Conservation (phyloP, 768 basidiomycete genomes). For the Lactarius deliciosus region DNA sequence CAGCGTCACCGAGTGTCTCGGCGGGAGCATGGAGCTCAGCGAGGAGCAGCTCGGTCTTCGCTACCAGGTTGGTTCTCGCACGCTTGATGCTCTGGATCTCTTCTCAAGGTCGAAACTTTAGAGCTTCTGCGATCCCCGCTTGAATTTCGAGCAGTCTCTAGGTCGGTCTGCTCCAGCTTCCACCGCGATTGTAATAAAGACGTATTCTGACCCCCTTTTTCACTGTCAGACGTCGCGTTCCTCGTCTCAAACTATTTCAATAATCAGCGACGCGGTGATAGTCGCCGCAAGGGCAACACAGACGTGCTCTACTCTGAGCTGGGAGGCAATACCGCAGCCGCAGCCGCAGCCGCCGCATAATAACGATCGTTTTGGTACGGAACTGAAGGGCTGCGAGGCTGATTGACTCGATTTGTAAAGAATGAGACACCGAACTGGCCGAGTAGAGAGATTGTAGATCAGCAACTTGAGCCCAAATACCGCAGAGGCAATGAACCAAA, state of each 20-base stretch:
- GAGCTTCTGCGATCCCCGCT: slow-evolving; percentile 92
- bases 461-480: background rate
- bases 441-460: background rate
- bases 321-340: slow-evolving; percentile 30
- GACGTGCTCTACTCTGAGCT: slow-evolving; percentile 38
- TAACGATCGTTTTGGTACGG: background rate
- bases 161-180: slow-evolving; percentile 48
- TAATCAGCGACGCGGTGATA: slow-evolving; percentile 48
- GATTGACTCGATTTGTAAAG: background rate
- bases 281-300: slow-evolving; percentile 23
- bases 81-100: background rate
- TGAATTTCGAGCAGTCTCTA: slow-evolving; percentile 94
- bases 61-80: slow-evolving; percentile 62
- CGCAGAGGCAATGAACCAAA: background rate
- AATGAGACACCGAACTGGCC: background rate
- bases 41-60: slow-evolving; percentile 89
- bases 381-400: background rate
- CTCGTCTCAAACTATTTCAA: slow-evolving; percentile 80
- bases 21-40: slow-evolving; percentile 91
- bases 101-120: background rate
- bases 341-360: background rate
- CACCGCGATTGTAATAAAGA: background rate
- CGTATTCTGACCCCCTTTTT: background rate
- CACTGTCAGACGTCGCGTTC: slow-evolving; percentile 73
- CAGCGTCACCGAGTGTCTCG: slow-evolving; percentile 92